These are phyloP conservation scores for Fusarium papillatum DNA, from an alignment of 2,329 filamentous ascomycete genomes.

Conservation along the genomic window DNA sequence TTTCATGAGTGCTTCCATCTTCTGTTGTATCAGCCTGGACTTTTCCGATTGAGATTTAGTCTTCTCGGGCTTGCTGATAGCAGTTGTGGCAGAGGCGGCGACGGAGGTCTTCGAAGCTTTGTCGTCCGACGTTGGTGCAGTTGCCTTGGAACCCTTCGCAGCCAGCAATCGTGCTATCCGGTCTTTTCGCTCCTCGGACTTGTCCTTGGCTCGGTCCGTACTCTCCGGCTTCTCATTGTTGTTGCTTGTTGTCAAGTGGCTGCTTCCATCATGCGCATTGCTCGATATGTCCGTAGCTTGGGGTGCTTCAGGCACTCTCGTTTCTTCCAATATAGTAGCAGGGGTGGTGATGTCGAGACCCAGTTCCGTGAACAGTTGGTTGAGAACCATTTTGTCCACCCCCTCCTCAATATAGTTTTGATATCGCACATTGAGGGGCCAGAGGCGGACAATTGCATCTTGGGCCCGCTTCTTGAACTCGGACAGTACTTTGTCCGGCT, in stretches of 20 bases:
- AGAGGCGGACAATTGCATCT: constrained; percentile 75
- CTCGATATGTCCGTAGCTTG: background rate
- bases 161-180: constrained; percentile 83
- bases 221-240: constrained; percentile 17
- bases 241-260: background rate
- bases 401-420: constrained; percentile 81
- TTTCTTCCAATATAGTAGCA: background rate
- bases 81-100: constrained; percentile 53
- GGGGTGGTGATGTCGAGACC: constrained; percentile 63
- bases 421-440: constrained; percentile 78
- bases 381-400: constrained; percentile 73
- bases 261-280: background rate
- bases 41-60: constrained; percentile 70
- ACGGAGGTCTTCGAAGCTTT: background rate
- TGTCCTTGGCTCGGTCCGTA: constrained; percentile 64
- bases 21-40: constrained; percentile 79
- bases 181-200: constrained; percentile 77
- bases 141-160: constrained; percentile 73
- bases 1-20: constrained; percentile 81
- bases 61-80: constrained; percentile 18
- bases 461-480: constrained; percentile 72
- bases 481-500: constrained; percentile 29
- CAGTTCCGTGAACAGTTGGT: constrained; percentile 76
- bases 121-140: constrained; percentile 22
- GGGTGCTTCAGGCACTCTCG: background rate